These are phyloP conservation scores for Toxicodendron radicans DNA, from an alignment of 345 rosid species.

Conservation along the genomic window DNA sequence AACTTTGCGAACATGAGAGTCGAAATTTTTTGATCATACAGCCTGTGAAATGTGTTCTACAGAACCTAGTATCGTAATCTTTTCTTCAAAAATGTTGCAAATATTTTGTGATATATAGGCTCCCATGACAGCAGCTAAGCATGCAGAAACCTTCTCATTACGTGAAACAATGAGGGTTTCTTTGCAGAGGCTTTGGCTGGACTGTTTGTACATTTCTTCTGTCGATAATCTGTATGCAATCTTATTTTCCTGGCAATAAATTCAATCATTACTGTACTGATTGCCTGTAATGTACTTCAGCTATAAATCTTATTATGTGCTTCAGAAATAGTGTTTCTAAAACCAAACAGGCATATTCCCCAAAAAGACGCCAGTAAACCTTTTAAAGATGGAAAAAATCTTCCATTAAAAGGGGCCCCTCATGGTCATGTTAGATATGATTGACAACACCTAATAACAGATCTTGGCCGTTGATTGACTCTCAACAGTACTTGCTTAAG, in stretches of 20 bases:
- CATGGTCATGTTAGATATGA: not conserved
- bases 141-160: not conserved
- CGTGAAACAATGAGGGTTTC: not conserved
- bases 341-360: not conserved
- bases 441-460: not conserved
- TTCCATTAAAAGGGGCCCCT: not conserved
- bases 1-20: no score
- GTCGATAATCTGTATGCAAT: not conserved
- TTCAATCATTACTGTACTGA: no score
- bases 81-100: not conserved
- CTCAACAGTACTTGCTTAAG: not conserved
- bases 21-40: not conserved
- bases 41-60: not conserved
- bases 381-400: not conserved
- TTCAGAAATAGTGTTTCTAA: no score
- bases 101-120: not conserved
- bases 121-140: not conserved
- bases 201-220: not conserved
- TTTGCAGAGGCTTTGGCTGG: not conserved
- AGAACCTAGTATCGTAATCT: not conserved
- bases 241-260: not conserved
- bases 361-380: not conserved
- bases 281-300: no score
- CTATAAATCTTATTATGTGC: no score
- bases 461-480: constrained; percentile 3